phyloP scores from a whole-genome alignment of 2,329 filamentous ascomycete species.

The Venturiaceae sp. region DNA sequence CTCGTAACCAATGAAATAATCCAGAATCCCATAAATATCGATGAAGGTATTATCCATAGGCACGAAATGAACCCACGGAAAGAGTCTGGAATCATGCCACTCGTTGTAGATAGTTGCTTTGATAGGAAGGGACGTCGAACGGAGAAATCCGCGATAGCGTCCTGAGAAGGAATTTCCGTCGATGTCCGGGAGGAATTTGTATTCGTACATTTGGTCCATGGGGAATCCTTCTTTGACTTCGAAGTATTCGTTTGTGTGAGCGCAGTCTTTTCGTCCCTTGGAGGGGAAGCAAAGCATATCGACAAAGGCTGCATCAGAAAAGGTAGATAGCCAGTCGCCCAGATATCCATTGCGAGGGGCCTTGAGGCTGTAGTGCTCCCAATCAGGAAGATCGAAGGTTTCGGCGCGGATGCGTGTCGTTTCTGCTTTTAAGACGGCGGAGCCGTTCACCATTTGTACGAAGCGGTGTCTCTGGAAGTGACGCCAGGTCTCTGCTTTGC shows the following conservation, averaged over 20 bases:
- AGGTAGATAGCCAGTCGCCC: conserved; percentile 28
- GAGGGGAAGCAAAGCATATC: conserved; percentile 34
- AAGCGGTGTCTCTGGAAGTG: conserved; percentile 69
- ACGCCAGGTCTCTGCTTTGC: conserved; percentile 50
- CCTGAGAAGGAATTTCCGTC: conserved; percentile 51
- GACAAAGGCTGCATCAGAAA: conserved; percentile 32
- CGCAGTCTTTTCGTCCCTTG: conserved; percentile 28
- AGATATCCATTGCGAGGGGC: conserved; percentile 19
- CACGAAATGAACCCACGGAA: conserved; percentile 73
- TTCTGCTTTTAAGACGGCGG: conserved; percentile 44
- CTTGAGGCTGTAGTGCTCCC: conserved; percentile 27
- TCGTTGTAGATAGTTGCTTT: conserved; percentile 72
- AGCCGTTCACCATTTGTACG: conserved; percentile 61
- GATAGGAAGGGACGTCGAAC: conserved; percentile 60
- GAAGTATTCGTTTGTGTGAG: conserved; percentile 35
- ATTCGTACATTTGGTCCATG: conserved; percentile 33
- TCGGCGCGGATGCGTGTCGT: conserved; percentile 18
- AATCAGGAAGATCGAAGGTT: conserved; percentile 28
- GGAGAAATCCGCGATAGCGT: conserved; percentile 45
- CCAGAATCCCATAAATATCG: conserved; percentile 63
- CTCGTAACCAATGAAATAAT: conserved; percentile 55
- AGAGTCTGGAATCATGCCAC: conserved; percentile 63
- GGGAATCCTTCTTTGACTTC: conserved; percentile 19
- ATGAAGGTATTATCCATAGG: conserved; percentile 67
- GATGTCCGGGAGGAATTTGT: conserved; percentile 66